Base-by-base conservation (phyloP, 140 eudicot species). In the Senecio squalidus region DNA sequence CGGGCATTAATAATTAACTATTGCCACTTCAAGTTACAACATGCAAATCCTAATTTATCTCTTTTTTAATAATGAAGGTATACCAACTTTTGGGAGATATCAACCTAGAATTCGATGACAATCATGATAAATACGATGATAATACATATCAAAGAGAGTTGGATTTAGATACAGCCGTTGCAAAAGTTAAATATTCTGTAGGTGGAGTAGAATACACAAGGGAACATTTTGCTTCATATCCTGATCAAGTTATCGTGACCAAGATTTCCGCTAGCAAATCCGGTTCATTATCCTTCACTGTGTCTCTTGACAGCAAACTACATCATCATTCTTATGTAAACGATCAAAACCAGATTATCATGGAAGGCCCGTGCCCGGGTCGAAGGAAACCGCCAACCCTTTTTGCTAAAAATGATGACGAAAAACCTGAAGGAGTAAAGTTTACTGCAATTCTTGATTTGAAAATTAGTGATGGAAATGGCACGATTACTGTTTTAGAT, bases 81-180 rank as follows among this genome's bases (percentile, higher is more conserved):
- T 90, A 90, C 81, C 95, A 90, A 81, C 95, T 85, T 51, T 30
- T 90, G 66, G 97, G 95, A 58, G 97, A 90, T 46, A 68, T 90
- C 21, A 85, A 68, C 55, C 73, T 90, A 31, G 94, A 82, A 16
- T 85, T 90, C 28, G 81, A 78, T 55, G 73, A 70, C 20, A 73
- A 82, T 57, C 79, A 75, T 63, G 69, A 77, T 24, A 43, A 67
- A 26, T 82, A 73, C 58, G 53, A 74, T 58, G 80, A 68, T 15
- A 72, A 43, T 11, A 75, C 95, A 0, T 90, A 90, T 61, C 58
- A 65, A 51, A 72, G 95, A 69, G 87, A 75, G 74, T 78, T 90
- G 72, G 94, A 85, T 64, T 74, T 90, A 69, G 83, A 90, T 55
- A 80, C 95, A 10, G 89, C 95, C 60, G 76, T 86, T 0, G 78